A percentile compares a stretch with the other conserved stretches of the same genome.
Conservation (phyloP, 176 grass and related monocot species). For the Melocanna baccifera region DNA sequence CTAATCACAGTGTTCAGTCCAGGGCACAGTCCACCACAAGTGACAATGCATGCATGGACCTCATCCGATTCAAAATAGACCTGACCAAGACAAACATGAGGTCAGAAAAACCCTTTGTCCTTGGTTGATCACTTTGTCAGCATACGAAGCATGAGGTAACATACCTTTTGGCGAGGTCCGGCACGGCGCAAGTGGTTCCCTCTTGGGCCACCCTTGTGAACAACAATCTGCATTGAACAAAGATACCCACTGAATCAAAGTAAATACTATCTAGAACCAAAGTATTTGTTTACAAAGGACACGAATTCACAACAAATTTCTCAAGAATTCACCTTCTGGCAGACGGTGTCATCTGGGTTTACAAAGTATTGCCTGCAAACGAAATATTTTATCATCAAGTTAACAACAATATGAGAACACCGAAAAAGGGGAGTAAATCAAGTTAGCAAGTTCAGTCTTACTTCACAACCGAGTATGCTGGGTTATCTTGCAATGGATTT, state of each 20-base stretch:
- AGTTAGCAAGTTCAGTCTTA: conserved; percentile 30
- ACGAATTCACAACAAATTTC: not conserved
- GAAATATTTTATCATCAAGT: not conserved
- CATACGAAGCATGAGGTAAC: not conserved
- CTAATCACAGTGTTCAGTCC: conserved; percentile 98
- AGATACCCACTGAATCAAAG: not conserved
- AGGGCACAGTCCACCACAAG: conserved; percentile 95
- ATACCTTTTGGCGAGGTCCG: conserved; percentile 85
- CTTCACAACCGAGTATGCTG: conserved; percentile 96
- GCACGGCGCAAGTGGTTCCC: conserved; percentile 87
- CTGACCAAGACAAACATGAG: conserved; percentile 23
- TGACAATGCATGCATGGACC: conserved; percentile 93
- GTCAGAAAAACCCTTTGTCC: conserved; percentile 4
- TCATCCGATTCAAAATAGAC: conserved; percentile 90
- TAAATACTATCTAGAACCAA: not conserved
- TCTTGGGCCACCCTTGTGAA: conserved; percentile 72
- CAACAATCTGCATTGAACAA: conserved; percentile 62
- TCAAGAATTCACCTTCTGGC: conserved; percentile 72
- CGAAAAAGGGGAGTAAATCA: not conserved
- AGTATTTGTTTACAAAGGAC: not conserved
- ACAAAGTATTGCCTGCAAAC: conserved; percentile 87
- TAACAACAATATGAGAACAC: not conserved
- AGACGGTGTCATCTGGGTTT: conserved; percentile 71
- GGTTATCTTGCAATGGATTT: conserved; percentile 90
- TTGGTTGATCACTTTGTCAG: not conserved